Conservation (phyloP, 148 eudicot species). For the Amaranthus hypochondriacus region DNA sequence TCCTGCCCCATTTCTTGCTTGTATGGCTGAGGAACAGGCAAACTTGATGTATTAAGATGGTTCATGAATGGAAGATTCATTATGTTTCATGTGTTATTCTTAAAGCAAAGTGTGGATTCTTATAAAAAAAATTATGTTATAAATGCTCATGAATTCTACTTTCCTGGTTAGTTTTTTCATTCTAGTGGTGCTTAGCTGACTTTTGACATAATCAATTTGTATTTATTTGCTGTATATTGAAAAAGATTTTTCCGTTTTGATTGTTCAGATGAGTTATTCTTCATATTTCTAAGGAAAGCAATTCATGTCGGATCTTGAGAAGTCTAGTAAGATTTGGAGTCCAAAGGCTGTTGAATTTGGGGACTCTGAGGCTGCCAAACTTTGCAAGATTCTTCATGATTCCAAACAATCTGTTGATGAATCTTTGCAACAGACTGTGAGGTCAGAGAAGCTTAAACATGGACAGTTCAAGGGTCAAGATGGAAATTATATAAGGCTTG, state of each 20-base stretch:
- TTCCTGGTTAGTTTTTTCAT: conserved; percentile 1
- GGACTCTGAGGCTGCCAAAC: conserved; percentile 24
- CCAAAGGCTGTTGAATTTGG: conserved; percentile 55
- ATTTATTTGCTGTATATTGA: background rate
- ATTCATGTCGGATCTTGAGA: conserved; percentile 58
- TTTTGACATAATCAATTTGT: background rate
- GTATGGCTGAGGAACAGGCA: conserved; percentile 48
- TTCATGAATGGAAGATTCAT: conserved; percentile 15
- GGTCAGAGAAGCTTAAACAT: background rate
- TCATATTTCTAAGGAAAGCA: background rate
- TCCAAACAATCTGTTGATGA: conserved; percentile 10
- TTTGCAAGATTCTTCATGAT: conserved; percentile 9
- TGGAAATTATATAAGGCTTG: conserved; percentile 15
- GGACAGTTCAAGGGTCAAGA: conserved; percentile 7
- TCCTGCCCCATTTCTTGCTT: conserved; percentile 52
- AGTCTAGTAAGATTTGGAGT: conserved; percentile 43
- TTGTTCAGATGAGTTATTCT: background rate
- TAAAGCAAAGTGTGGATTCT: background rate
- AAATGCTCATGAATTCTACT: background rate
- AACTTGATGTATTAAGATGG: conserved; percentile 25
- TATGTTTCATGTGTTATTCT: background rate
- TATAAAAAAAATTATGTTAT: background rate
- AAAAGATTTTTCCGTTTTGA: background rate
- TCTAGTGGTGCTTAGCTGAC: background rate
- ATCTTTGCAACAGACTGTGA: conserved; percentile 21